Percentiles rank a stretch among this genome's conserved stretches.
Evolutionary conservation across 108 stramenopile species (phyloP).

Genomic region (Cyclotella baltica): DNA sequence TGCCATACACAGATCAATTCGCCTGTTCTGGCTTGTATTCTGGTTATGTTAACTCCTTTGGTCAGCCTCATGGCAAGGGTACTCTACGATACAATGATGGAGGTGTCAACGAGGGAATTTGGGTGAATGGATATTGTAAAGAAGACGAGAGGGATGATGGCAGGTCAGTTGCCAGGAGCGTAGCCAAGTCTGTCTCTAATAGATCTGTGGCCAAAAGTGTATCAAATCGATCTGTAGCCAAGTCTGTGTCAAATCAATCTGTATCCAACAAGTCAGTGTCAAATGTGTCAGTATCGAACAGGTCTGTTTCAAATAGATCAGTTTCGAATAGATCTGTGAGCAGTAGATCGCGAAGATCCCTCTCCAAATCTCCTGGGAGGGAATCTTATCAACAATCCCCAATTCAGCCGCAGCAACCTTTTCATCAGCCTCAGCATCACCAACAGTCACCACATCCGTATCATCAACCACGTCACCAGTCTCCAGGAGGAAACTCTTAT

Average conservation of each 20-base stretch:
- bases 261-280: conserved; percentile 11
- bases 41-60: conserved; percentile 61
- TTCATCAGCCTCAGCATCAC: conserved; percentile 1
- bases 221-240: conserved; percentile 3
- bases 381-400: too few species aligned
- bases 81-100: conserved; percentile 66
- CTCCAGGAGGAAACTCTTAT: not conserved
- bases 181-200: not conserved
- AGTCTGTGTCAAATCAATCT: conserved; percentile 7
- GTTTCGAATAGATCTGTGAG: not conserved
- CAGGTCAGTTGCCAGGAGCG: too few species aligned
- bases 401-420: too few species aligned
- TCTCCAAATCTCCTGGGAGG: not conserved
- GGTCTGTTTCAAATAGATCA: not conserved
- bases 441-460: conserved; percentile 8
- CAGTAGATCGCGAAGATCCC: conserved; percentile 9
- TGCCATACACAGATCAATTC: conserved; percentile 59
- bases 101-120: conserved; percentile 54
- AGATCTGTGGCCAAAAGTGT: conserved; percentile 1
- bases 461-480: not conserved
- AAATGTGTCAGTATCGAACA: not conserved
- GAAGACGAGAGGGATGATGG: conserved; percentile 1
- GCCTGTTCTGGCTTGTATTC: conserved; percentile 65
- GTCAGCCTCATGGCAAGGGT: conserved; percentile 66
- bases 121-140: conserved; percentile 44